Evolutionary conservation across 1,284 basidiomycete genomes (phyloP), one percentile per base, ranked within the genome.

Genomic region (Porodaedalea pini): DNA sequence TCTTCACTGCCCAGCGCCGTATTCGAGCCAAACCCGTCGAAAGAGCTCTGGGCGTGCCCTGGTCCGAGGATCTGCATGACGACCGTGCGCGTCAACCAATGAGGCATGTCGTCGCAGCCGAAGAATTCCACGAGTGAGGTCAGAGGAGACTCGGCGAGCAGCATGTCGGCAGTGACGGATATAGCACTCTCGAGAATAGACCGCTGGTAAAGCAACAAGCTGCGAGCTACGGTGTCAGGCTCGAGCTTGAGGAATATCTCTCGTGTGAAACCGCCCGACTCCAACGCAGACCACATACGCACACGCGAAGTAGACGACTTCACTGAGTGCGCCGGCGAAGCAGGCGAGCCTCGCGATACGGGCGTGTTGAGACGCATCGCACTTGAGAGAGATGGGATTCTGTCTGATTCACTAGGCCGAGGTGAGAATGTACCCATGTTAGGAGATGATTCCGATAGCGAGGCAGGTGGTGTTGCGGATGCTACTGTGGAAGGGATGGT

Each of bases 11-110:
- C 31, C 40, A 36, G 51, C 29, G 36, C 51, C 19, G 51, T 53
- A 13, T 53, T 52, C 54, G 39, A 32, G 3, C 15, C 34, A 13
- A 27, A 13, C 4, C 31, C 27, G 15, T 37, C 34, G 15, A 37
- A 19, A 27, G n/a, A 36, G 60, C 56, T 27, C 48, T 64, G 7
- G 73, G 72, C 0, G 73, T 73, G 63, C 85, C 57, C 84, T 0
- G 79, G 77, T 13, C 81, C 82, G 5, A 90, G 75, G 5, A 90
- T 79, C 66, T 89, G 86, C 51, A 84, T 69, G 1, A 92, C 69
- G 6, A 92, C 71, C 8, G 86, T 68, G 61, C 81, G 84, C 4
- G 90, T 91, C 40, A 92, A 71, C 88, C 88, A 92, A 66, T 92
- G 86, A 1, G 88, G 87, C 37, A 75, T 75, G 3, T 83, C 81